Evolutionary conservation across 1,139 yeast species (phyloP), one percentile per base, ranked within the genome.

Genomic region (Suhomyces guaymorum): DNA sequence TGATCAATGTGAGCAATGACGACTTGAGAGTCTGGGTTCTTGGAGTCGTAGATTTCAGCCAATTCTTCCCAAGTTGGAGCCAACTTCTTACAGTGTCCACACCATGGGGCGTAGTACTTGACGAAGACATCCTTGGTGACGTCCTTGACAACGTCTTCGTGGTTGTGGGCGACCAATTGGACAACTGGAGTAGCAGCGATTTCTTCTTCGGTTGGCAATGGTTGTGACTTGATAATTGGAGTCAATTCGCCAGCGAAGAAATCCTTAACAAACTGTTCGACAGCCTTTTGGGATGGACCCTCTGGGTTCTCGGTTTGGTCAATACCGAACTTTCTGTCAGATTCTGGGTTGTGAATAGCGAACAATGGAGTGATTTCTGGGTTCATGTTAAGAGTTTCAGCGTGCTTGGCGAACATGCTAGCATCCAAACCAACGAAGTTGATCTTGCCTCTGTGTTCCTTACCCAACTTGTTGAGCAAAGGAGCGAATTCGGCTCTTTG

Each of bases 81-180:
- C 65, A 90, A 75, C 66, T 78, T 87, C 77, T 90, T 90, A 77
- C 98, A 90, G 75, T 90, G 97, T 33, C 97, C 97, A 73, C 98
- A 90, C 98, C 98, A 92, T 66, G 96, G 96, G 38, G 98, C 98
- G 59, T 87, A 92, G 70, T 86, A 90, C 72, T 90, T 88, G 49
- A 92, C 90, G 49, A 92, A 71, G 35, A 92, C 90, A 61, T 92
- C 97, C 73, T 87, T 88, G 40, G 74, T 61, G 33, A 70, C 66
- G 56, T 89, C 90, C 24, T 71, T 67, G 42, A 87, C 75, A 44
- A 87, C 66, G 22, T 76, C 77, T 30, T 82, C 82, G 64, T 87
- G 92, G 60, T 82, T 88, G 67, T 81, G 79, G 52, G 89, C 96
- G 43, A 92, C 97, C 48, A 92, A 76, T 55, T 80, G 82, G 60